Evolutionary conservation across 2,329 filamentous ascomycete species (phyloP), one percentile per base, ranked within the genome.

Genomic region (Mariannaea sp.): DNA sequence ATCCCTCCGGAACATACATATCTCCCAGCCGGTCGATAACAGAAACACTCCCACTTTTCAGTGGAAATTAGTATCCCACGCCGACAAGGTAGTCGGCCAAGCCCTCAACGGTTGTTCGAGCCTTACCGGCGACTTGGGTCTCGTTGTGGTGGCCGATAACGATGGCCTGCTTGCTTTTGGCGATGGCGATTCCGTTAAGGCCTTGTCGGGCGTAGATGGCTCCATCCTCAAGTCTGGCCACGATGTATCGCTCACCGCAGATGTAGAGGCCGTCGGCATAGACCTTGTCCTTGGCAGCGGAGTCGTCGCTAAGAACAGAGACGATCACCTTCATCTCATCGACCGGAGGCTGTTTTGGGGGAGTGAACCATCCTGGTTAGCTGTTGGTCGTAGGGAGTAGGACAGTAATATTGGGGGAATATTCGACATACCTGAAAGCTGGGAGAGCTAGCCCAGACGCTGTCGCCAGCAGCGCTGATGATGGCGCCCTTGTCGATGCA

Each of bases 61-160:
- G 40, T 20, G 40, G 45, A 47, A 45, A 56, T 79, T 85, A 97
- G 80, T 95, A 96, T 61, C 85, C 84, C 60, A 83, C 78, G 66
- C 84, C 82, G 72, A 90, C 86, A 60, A 96, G 84, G 80, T 97
- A 97, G 75, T 96, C 90, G 68, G 84, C 91, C 59, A 99, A 82
- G 67, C 85, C 80, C 79, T 93, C 89, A 63, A 96, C 89, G 43
- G 89, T 90, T 71, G 83, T 83, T 66, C 86, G 86, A 59, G 90
- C 86, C 72, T 88, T 87, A 70, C 90, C 86, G 46, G 89, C 89
- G 72, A 89, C 80, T 64, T 86, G 77, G 58, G 73, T 72, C 73
- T 96, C 90, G 63, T 80, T 81, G 81, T 97, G 91, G 80, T 96
- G 91, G 65, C 85, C 89, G 71, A 99, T 77, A 71, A 99, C 84